These are phyloP conservation scores for Glycine latifolia DNA, from an alignment of 306 rosid genomes.

Conservation along the genomic window DNA sequence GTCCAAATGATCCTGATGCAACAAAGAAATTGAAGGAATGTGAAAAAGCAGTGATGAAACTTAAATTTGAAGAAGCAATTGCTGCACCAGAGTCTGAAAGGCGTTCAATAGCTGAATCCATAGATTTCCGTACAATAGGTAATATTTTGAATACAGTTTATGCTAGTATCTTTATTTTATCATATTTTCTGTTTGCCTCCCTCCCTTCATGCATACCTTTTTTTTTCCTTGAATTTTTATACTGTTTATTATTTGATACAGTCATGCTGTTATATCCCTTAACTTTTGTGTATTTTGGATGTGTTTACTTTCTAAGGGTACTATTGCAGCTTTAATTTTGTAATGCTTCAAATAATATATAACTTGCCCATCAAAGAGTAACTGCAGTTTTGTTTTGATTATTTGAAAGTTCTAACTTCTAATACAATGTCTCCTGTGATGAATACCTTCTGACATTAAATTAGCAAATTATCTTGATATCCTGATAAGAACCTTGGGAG, in stretches of 20 bases:
- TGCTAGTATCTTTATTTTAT: slow-evolving; percentile 31
- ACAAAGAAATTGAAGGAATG: slow-evolving; percentile 94
- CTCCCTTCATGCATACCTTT: neutral
- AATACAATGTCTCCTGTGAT: slow-evolving; percentile 7
- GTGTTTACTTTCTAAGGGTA: neutral
- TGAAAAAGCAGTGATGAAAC: slow-evolving; percentile 92
- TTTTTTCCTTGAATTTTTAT: neutral
- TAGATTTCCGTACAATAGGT: slow-evolving; percentile 83
- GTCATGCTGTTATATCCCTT: neutral
- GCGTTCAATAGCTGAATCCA: slow-evolving; percentile 73
- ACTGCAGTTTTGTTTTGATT: slow-evolving; percentile 15
- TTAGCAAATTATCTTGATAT: slow-evolving; percentile 18
- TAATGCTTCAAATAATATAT: slow-evolving; percentile 31
- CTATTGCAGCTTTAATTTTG: slow-evolving; percentile 27
- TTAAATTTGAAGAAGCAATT: slow-evolving; percentile 96
- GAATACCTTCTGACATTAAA: slow-evolving; percentile 22
- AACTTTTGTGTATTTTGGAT: slow-evolving; percentile 28
- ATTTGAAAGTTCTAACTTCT: slow-evolving; percentile 5
- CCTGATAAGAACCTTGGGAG: neutral
- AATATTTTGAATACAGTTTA: slow-evolving; percentile 45
- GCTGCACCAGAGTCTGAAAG: slow-evolving; percentile 72
- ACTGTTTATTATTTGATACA: slow-evolving; percentile 25
- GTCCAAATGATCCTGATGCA: slow-evolving; percentile 94
- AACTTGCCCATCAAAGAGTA: neutral
- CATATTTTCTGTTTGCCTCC: neutral